Evolutionary conservation across 2,329 filamentous ascomycete species (phyloP), one percentile per base, ranked within the genome.

Genomic region (Gaeumannomyces sp.): DNA sequence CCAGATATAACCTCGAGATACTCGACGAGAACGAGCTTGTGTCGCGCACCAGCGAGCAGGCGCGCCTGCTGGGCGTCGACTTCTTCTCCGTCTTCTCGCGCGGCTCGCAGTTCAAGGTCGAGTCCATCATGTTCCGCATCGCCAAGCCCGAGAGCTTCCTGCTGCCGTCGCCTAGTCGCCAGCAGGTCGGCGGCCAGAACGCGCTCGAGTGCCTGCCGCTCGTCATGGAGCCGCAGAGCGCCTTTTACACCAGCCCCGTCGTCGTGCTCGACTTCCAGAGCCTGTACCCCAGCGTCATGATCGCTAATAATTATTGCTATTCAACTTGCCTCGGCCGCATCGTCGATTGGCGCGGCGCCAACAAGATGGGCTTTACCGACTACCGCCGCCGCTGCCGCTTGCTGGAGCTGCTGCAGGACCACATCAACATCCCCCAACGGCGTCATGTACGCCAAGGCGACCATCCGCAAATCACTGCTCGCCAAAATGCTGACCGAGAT

Each of bases 291-390:
- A 97, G 93, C 75, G 89, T 98, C 66, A 97, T 99, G 93, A 98
- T 99, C 73, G 95, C 95, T 0, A 98, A 99, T 79, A 99, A 99
- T 72, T 95, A 97, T 73, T 99, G 95, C 78, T 99, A 99, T 73
- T 98, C 95, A 0, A 99, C 95, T 0, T 99, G 93, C 70, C 82
- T 98, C 0, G 95, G 95, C 0, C 87, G 95, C 35, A 88, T 97
- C 56, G 85, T 88, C 33, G 86, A 88, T 70, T 97, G 94, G 94
- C 87, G 92, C n/a, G 93, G 93, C 2, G 87, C 85, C 35, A 93
- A 92, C 79, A 97, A 98, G 77, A 92, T 99, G 89, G 95, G 95
- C 0, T 97, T 98, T 73, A 87, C 88, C 33, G 89, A 97, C 67
- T 98, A 96, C 76, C 83, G 89, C 68, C 86, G 95, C 29, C 86